These are phyloP conservation scores for Leishmania turanica DNA, from an alignment of 208 protist genomes.

Conservation along the genomic window DNA sequence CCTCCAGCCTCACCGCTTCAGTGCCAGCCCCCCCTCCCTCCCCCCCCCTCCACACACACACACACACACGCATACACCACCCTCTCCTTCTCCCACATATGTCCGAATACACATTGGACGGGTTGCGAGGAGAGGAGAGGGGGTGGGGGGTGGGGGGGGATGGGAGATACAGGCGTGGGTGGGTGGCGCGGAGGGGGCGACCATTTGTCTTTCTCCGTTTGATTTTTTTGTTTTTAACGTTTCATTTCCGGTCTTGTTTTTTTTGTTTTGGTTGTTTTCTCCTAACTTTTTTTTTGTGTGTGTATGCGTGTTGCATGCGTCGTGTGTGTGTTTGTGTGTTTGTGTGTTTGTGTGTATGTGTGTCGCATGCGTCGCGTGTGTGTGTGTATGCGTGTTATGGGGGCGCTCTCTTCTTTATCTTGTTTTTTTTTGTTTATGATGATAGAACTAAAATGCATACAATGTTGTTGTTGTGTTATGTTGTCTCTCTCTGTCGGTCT, in stretches of 20 bases:
- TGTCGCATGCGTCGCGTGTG: not conserved
- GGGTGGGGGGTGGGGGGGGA: no score
- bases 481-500: not conserved
- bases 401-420: no score
- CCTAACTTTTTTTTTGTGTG: not conserved
- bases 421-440: no score
- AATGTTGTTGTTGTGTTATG: no score
- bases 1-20: not conserved
- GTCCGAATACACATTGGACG: not conserved
- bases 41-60: not conserved
- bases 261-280: not conserved
- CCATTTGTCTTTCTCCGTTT: slow-evolving; percentile 7
- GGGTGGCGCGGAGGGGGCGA: not conserved
- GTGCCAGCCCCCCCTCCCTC: not conserved
- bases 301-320: slow-evolving; percentile 5
- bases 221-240: not conserved
- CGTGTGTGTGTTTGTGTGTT: not conserved
- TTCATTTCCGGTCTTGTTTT: not conserved
- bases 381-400: not conserved
- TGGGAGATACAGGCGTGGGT: not conserved
- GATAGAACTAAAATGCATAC: no score
- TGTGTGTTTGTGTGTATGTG: not conserved
- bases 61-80: no score
- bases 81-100: not conserved
- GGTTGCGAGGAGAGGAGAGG: not conserved